Base-by-base conservation (phyloP, 2,329 filamentous ascomycete species). In the Paraphaeosphaeria sporulosa region DNA sequence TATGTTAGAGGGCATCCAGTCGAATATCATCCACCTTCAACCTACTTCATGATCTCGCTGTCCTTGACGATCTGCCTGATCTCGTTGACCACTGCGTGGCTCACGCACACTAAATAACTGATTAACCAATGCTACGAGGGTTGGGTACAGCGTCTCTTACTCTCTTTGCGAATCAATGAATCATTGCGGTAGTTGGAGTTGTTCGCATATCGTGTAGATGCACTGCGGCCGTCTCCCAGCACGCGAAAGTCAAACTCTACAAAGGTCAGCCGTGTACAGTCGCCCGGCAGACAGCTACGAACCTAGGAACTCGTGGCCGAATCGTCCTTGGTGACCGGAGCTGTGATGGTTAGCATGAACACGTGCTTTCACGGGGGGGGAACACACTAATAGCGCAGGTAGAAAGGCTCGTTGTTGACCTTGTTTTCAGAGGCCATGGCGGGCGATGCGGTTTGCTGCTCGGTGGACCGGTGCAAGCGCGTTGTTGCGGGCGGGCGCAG, bases 151-250 rank as follows among this genome's bases (percentile, higher is more conserved):
- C 8, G 34, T 19, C 79, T 17, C 93, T 70, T 84, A 97, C 95
- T 99, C 84, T 99, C 95, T 94, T 99, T 99, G 67, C 95, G 91
- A 76, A 99, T 99, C 70, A 99, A 83, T 64, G 94, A 97, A 78
- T 99, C 95, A 81, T 99, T 99, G 74, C 95, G 90, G 82, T 99
- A 99, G 82, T 99, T 99, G 59, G 94, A 98, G 81, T 99, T 99
- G 85, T 99, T 99, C 66, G 95, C 95, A 81, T 99, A 99, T 80
- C 95, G 90, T 34, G 94, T 93, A 55, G 95, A 92, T 8, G 95
- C 95, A 76, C 94, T 97, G 63, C 92, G 89, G 54, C 95, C 95
- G 77, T 99, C 95, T 57, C 93, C 93, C 48, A 98, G 87, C 25
- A 93, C 92, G 58, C 94, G 88, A 74, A 99, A 95, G 78, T 99